Percentiles rank a stretch among this genome's conserved stretches.
Evolutionary conservation across 495 filamentous ascomycete genomes (phyloP).

Genomic region (Talaromyces ruber): DNA sequence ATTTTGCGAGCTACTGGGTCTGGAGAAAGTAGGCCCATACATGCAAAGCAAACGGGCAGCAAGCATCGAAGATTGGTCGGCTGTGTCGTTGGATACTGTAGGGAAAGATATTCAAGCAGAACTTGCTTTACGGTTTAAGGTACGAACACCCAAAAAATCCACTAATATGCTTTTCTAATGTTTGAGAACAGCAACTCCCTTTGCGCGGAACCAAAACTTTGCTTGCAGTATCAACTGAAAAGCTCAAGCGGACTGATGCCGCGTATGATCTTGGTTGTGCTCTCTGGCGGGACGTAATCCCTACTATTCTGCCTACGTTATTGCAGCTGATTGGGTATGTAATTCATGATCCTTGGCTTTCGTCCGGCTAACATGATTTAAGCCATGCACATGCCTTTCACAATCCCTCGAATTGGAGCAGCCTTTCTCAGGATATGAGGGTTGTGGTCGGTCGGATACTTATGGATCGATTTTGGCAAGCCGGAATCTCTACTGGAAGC

Average conservation of each 20-base stretch:
- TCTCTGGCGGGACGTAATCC: constrained; percentile 78
- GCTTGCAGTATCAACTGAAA: constrained; percentile 82
- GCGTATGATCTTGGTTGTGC: constrained; percentile 61
- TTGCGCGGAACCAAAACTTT: constrained; percentile 83
- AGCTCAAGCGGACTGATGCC: constrained; percentile 59
- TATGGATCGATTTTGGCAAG: constrained; percentile 97
- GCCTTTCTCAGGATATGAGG: constrained; percentile 69
- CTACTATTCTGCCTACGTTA: constrained; percentile 75
- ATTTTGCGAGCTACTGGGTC: constrained; percentile 71
- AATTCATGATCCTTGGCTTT: background rate
- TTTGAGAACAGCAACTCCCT: constrained; percentile 50
- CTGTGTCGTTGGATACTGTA: constrained; percentile 63
- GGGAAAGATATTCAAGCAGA: constrained; percentile 70
- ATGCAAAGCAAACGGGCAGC: constrained; percentile 64
- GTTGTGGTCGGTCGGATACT: constrained; percentile 72
- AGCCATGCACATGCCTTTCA: constrained; percentile 93
- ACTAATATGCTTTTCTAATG: constrained; percentile 6
- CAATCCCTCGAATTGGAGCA: constrained; percentile 74
- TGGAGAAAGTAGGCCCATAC: constrained; percentile 75
- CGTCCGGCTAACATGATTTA: constrained; percentile 4
- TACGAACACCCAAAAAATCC: constrained; percentile 19
- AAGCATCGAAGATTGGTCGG: constrained; percentile 74
- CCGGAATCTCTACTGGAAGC: constrained; percentile 89
- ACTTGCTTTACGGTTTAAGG: constrained; percentile 59
- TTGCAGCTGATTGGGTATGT: constrained; percentile 73